These are phyloP conservation scores for Penicillium sp. DNA, from an alignment of 2,329 filamentous ascomycete species.

Conservation along the genomic window DNA sequence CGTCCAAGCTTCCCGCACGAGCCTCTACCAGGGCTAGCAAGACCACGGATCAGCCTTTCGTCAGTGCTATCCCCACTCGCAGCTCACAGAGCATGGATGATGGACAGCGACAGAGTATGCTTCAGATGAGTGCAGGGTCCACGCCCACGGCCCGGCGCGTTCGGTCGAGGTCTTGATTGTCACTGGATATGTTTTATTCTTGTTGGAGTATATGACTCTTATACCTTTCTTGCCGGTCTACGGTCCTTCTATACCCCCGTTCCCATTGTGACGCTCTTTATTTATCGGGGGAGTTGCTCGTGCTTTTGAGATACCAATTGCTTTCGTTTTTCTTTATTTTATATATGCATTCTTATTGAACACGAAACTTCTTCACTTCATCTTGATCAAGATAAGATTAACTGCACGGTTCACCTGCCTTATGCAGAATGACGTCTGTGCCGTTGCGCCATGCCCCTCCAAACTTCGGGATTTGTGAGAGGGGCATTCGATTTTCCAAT, in stretches of 20 bases:
- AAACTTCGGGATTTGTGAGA: background rate
- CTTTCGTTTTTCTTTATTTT: background rate
- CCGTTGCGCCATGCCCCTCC: conserved; percentile 4
- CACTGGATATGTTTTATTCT: background rate
- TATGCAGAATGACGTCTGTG: conserved; percentile 19
- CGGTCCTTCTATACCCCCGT: background rate
- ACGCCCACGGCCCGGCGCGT: conserved; percentile 36
- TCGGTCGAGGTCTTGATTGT: conserved; percentile 27
- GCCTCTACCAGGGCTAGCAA: conserved; percentile 16
- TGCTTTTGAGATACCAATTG: conserved; percentile 17
- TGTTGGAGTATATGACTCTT: background rate
- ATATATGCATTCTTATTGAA: background rate
- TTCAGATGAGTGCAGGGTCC: conserved; percentile 36
- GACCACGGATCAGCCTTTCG: conserved; percentile 12
- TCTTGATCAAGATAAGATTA: conserved; percentile 11
- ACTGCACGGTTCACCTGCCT: conserved; percentile 5
- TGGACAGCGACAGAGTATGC: conserved; percentile 21
- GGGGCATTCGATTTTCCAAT: background rate
- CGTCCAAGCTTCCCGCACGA: conserved; percentile 16
- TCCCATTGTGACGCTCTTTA: conserved; percentile 5
- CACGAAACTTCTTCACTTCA: background rate
- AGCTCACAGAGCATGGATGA: conserved; percentile 18
- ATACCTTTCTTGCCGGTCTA: background rate
- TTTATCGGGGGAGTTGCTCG: conserved; percentile 3
- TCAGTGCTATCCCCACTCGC: conserved; percentile 20